Evolutionary conservation across 2,329 filamentous ascomycete species (phyloP), one percentile per base, ranked within the genome.

Genomic region (Tolypocladium album): DNA sequence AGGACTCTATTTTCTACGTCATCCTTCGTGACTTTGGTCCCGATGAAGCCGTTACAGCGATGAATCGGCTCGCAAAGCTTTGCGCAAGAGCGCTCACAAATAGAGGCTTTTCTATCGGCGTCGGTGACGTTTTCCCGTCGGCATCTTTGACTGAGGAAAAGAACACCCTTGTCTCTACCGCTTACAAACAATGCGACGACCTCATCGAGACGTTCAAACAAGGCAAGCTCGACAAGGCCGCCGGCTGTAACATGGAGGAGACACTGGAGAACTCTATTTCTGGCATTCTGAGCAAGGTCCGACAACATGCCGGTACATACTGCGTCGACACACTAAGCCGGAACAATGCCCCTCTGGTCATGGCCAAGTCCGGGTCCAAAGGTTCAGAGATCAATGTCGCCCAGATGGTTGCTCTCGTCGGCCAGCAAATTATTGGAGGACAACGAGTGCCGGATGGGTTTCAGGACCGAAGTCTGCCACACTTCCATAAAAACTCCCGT

Each of bases 301-400:
- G 94, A 80, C 89, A 93, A 70, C 87, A 90, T 67, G 93, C 94
- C 62, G 94, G 94, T 80, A 84, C 90, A 58, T 88, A 92, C 69
- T 97, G 94, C 82, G 92, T 97, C 68, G 84, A 87, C 38, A 91
- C 93, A 58, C 80, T 99, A 42, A 97, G 91, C 76, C 88, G 86
- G 64, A 92, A 92, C 77, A 99, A 99, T 67, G 88, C 94, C 0
- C 92, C 94, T 7, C 80, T 97, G 64, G 88, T 96, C 76, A 99
- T 99, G 94, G 94, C 94, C 62, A 94, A 90, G 63, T 97, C 91
- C 15, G 94, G 94, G 56, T 97, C 93, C 59, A 99, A 99, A 74
- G 94, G 94, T 71, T 96, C 92, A 6, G 89, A 90, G 67, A 95
- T 99, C 79, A 99, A 99, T 79, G 94, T 99, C 40, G 94, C 94